These are phyloP conservation scores for Eurotiales sp. DNA, from an alignment of 2,329 filamentous ascomycete species.

Conservation along the genomic window DNA sequence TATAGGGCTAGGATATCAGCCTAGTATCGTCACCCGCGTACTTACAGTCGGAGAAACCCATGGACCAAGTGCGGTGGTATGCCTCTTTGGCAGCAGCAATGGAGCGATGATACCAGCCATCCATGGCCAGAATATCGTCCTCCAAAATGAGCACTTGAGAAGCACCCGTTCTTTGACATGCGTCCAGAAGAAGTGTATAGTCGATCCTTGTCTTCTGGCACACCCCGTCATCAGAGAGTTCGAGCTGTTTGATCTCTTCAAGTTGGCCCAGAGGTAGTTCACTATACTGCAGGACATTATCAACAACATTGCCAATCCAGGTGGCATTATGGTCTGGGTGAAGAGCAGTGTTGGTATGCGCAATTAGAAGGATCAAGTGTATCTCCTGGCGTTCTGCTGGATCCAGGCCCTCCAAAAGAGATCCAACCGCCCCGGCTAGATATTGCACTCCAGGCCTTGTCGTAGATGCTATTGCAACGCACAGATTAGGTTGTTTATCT, in stretches of 20 bases:
- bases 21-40: background rate
- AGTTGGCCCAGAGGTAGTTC: background rate
- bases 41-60: conserved; percentile 23
- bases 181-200: conserved; percentile 41
- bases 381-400: conserved; percentile 39
- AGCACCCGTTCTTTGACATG: conserved; percentile 35
- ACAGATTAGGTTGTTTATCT: conserved; percentile 18
- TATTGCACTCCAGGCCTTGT: conserved; percentile 39
- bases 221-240: background rate
- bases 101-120: conserved; percentile 46
- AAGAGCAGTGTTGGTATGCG: conserved; percentile 38
- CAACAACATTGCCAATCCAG: background rate
- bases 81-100: conserved; percentile 32
- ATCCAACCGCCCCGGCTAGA: conserved; percentile 41
- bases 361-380: conserved; percentile 43
- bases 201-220: conserved; percentile 25
- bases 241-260: background rate
- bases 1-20: no score
- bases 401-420: conserved; percentile 42
- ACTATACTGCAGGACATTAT: background rate
- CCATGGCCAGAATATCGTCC: conserved; percentile 46
- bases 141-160: conserved; percentile 44
- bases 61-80: conserved; percentile 20
- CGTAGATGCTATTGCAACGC: conserved; percentile 44
- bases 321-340: conserved; percentile 29